Base-by-base conservation (phyloP, 352 stramenopile species). In the Phytopythium chamaehyphon region DNA sequence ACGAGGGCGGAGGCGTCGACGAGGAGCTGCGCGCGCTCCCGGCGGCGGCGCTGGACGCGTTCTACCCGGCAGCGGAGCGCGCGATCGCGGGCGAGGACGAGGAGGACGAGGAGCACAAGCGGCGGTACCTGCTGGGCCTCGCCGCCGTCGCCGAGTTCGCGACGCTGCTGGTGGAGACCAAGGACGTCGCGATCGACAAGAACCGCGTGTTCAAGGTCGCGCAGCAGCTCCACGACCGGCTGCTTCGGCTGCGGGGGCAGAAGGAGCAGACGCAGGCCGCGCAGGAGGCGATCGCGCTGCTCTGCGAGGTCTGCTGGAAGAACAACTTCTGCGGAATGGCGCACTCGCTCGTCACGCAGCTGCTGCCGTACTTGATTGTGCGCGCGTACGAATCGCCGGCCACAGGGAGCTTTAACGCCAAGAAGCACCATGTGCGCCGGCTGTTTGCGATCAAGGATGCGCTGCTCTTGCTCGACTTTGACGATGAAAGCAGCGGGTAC, bases 281-380 rank as follows among this genome's bases (percentile, higher is more conserved):
- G 2, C 83, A 94, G 57, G 83, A 94, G 55, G 66, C 78, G 11
- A 84, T 94, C 22, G 72, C 81, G 18, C 37, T 76, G 50, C 62
- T 91, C 2, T 94, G 84, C 46, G 84, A 94, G 57, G 60, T 65
- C 3, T 90, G 79, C 49, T 93, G 81, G 84, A 71, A 83, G 31
- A 64, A 71, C 33, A 84, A 86, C 38, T 83, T 87, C 40, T 57
- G 69, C 40, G 72, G 66, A 44, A 61, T 59, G 37, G 73, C 79
- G 12, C 76, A 91, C 50, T 72, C 64, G 26, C 55, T 94, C n/a
- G 76, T 94, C 50, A 91, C 84, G 39, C 84, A 94, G 49, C 54
- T 94, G 46, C 58, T 94, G 49, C 84, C 84, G 47, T 94, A 90
- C 46, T 63, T 94, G 49, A 90, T 93, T 45, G 82, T 94, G 39